A percentile compares a stretch with the other conserved stretches of the same genome.
These are phyloP conservation scores for Phyllosticta citriasiana DNA, from an alignment of 2,329 filamentous ascomycete species.

Conservation along the genomic window DNA sequence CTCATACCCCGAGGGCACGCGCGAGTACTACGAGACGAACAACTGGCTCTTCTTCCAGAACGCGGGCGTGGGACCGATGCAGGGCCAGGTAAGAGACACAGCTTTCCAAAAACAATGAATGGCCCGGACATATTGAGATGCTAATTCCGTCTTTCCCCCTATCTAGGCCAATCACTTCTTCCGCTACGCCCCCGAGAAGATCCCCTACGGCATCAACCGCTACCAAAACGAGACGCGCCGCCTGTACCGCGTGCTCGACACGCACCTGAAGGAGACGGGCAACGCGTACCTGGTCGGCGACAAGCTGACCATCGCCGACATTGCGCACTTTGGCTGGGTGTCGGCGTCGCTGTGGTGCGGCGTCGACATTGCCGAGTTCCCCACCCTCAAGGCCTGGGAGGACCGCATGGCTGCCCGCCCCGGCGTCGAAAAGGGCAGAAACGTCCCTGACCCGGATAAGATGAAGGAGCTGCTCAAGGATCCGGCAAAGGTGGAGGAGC, in stretches of 20 bases:
- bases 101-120: neutral
- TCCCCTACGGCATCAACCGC: conserved; percentile 71
- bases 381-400: conserved; percentile 66
- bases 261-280: conserved; percentile 47
- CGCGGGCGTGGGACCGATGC: conserved; percentile 72
- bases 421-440: conserved; percentile 61
- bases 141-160: neutral
- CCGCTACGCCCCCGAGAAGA: conserved; percentile 51
- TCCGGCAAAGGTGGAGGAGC: conserved; percentile 48
- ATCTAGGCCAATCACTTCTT: conserved; percentile 58
- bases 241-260: conserved; percentile 68
- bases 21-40: conserved; percentile 69
- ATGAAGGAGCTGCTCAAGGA: conserved; percentile 50
- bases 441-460: conserved; percentile 57
- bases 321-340: conserved; percentile 74
- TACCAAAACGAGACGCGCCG: conserved; percentile 79
- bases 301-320: conserved; percentile 56
- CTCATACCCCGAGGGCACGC: conserved; percentile 57
- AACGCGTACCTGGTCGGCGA: conserved; percentile 51
- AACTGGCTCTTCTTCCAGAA: conserved; percentile 70
- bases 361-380: conserved; percentile 65
- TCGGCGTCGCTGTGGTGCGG: conserved; percentile 49
- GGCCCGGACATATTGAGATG: neutral
- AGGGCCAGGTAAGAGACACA: conserved; percentile 32
- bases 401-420: conserved; percentile 58